Evolutionary conservation across 2,329 filamentous ascomycete genomes (phyloP).

Genomic region (Mycocentrospora acerina): DNA sequence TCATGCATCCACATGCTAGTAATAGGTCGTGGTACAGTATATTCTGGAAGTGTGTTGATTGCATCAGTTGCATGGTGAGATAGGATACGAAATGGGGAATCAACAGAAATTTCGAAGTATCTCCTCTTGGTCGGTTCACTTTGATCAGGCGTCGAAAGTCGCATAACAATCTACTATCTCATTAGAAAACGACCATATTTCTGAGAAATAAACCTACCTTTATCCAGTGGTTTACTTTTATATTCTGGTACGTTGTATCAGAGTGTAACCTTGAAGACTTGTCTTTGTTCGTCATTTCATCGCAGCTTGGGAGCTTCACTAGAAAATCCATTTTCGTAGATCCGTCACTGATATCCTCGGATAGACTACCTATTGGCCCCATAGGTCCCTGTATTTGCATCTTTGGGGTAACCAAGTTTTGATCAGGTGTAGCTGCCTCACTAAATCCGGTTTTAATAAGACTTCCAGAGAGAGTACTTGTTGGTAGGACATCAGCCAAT

Average conservation of each 20-base stretch:
- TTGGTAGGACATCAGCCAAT: constrained; percentile 73
- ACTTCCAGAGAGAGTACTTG: constrained; percentile 72
- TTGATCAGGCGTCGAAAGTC: constrained; percentile 80
- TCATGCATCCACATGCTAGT: constrained; percentile 46
- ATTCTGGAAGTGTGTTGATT: constrained; percentile 83
- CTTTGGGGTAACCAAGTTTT: constrained; percentile 57
- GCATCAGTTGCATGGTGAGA: constrained; percentile 88
- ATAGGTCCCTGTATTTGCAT: constrained; percentile 56
- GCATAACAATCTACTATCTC: constrained; percentile 76
- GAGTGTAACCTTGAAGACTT: constrained; percentile 70
- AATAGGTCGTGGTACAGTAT: constrained; percentile 56
- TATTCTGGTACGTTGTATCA: constrained; percentile 90
- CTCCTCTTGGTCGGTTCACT: constrained; percentile 76
- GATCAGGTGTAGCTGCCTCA: constrained; percentile 72
- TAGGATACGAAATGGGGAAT: constrained; percentile 90
- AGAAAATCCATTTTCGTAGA: constrained; percentile 94
- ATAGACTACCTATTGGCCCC: constrained; percentile 79
- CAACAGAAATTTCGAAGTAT: constrained; percentile 94
- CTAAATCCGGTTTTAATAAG: constrained; percentile 76
- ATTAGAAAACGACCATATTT: too few species aligned
- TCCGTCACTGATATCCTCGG: constrained; percentile 72
- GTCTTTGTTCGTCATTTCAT: constrained; percentile 75
- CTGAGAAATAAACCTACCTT: too few species aligned
- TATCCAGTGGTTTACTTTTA: constrained; percentile 95
- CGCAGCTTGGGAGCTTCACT: constrained; percentile 86